Evolutionary conservation across 2,329 filamentous ascomycete species (phyloP), one percentile per base, ranked within the genome.

Genomic region (Neofusicoccum laricinum): DNA sequence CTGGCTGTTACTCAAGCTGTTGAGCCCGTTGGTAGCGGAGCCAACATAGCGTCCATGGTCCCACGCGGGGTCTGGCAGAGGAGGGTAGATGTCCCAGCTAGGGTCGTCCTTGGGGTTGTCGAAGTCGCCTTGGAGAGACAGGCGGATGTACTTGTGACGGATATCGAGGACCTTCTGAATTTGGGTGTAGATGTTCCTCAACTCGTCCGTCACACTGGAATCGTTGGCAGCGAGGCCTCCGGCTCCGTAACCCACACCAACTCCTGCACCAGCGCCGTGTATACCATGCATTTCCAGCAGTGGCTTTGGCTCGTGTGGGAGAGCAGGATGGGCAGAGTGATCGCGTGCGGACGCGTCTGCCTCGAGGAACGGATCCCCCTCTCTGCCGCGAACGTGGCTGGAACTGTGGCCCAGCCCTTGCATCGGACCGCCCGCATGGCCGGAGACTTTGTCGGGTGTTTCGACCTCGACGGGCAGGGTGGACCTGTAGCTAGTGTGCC

Each of bases 31-130:
- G 14, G 66, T 67, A 30, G 65, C 66, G 30, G 50, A 14, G 43
- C 50, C 51, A 6, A 30, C 34, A 64, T 81, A 79, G 64, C 82
- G 83, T 40, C 84, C 85, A 66, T 87, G 87, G 65, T 88, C 85
- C 94, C 95, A 98, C 2, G 92, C 91, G 15, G 95, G 95, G 71
- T 96, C 91, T 5, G 94, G 95, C 4, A 93, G 93, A 14, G 91
- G 88, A 10, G 95, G 95, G 71, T 98, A 98, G 49, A 99, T 92
- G 62, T 85, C 84, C 94, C 94, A 99, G 57, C 83, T 85, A 0
- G 88, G 84, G 17, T 90, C 86, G 74, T 98, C 93, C 71, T 92
- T 92, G 1, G 95, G 95, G 69, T 98, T 97, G 73, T 97, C 92
- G 12, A 86, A 85, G 7, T 89, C 85, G 10, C 90, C 86, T 73